These are phyloP conservation scores for Sistotremastrum niveocremeum DNA, from an alignment of 768 basidiomycete genomes.

Conservation along the genomic window DNA sequence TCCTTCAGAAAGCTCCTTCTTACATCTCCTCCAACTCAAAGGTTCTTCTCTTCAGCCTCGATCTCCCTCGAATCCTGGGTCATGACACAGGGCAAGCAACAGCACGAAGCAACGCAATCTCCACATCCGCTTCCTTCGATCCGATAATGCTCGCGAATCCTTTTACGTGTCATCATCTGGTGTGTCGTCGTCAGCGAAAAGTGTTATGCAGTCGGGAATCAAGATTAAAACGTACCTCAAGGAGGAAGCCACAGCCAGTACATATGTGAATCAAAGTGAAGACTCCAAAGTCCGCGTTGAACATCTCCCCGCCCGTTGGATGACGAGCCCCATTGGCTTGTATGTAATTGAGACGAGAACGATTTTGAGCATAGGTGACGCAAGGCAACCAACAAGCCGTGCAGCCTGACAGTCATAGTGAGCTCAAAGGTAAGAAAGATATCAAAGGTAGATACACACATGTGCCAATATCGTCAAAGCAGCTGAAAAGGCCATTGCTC, in stretches of 20 bases:
- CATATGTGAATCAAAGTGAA: slow-evolving; percentile 17
- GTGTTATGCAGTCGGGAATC: slow-evolving; percentile 8
- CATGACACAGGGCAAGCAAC: slow-evolving; percentile 34
- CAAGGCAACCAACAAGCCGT: slow-evolving; percentile 29
- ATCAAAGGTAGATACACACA: slow-evolving; percentile 8
- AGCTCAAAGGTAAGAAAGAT: neutral
- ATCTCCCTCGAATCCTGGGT: slow-evolving; percentile 35
- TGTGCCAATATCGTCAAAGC: slow-evolving; percentile 11
- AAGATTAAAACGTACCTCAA: slow-evolving; percentile 21
- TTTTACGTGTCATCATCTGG: slow-evolving; percentile 23
- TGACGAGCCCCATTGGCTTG: slow-evolving; percentile 22
- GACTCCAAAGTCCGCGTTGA: slow-evolving; percentile 23
- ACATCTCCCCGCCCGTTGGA: slow-evolving; percentile 22
- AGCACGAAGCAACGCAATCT: slow-evolving; percentile 28
- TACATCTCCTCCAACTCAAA: too few relatives aligned
- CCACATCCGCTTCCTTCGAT: slow-evolving; percentile 29
- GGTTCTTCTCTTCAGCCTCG: slow-evolving; percentile 26
- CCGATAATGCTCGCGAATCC: slow-evolving; percentile 29
- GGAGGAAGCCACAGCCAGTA: slow-evolving; percentile 24
- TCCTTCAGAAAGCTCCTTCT: too few relatives aligned
- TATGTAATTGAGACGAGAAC: slow-evolving; percentile 27
- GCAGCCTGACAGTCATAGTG: slow-evolving; percentile 14
- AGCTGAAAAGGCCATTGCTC: slow-evolving; percentile 15
- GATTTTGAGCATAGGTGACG: slow-evolving; percentile 26
- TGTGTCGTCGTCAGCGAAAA: slow-evolving; percentile 6